A percentile compares a stretch with the other conserved stretches of the same genome.
phyloP scores from a whole-genome alignment of 352 stramenopile species.

The Phytophthora constricta region DNA sequence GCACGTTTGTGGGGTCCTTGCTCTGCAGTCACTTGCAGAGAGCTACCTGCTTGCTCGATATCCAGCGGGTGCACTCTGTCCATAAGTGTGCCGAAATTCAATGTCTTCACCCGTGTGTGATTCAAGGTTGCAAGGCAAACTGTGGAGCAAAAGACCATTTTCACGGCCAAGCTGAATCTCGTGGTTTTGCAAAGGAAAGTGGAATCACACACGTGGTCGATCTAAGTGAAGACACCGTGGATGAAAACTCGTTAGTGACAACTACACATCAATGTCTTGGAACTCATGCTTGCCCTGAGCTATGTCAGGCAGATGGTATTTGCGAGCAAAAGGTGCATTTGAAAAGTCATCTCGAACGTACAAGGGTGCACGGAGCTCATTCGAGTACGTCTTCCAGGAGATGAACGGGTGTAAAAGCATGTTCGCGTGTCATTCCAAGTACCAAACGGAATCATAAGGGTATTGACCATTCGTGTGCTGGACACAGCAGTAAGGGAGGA shows the following conservation, averaged over 20 bases:
- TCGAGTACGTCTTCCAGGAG: conserved; percentile 69
- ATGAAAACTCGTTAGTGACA: conserved; percentile 6
- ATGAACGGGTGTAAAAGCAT: conserved; percentile 75
- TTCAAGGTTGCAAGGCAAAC: conserved; percentile 47
- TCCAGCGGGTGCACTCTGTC: conserved; percentile 46
- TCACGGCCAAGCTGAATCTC: conserved; percentile 39
- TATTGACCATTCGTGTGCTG: conserved; percentile 46
- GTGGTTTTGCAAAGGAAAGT: conserved; percentile 30
- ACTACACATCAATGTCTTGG: conserved; percentile 60
- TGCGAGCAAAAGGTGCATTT: conserved; percentile 68
- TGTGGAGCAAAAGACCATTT: conserved; percentile 64
- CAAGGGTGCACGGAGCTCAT: conserved; percentile 45
- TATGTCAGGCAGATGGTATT: conserved; percentile 58
- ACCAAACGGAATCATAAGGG: conserved; percentile 42
- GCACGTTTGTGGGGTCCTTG: conserved; percentile 63
- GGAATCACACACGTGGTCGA: conserved; percentile 24
- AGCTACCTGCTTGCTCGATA: conserved; percentile 48
- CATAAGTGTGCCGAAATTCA: conserved; percentile 65
- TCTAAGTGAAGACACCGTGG: conserved; percentile 23
- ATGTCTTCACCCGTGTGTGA: conserved; percentile 56
- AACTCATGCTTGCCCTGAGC: conserved; percentile 46
- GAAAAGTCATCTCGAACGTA: conserved; percentile 62
- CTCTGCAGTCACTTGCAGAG: conserved; percentile 40
- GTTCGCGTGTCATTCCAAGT: conserved; percentile 36
- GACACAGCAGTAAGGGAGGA: conserved; percentile 7